A percentile compares a stretch with the other conserved stretches of the same genome.
These are phyloP conservation scores for Neurospora sp. DNA, from an alignment of 495 filamentous ascomycete genomes.

Conservation along the genomic window DNA sequence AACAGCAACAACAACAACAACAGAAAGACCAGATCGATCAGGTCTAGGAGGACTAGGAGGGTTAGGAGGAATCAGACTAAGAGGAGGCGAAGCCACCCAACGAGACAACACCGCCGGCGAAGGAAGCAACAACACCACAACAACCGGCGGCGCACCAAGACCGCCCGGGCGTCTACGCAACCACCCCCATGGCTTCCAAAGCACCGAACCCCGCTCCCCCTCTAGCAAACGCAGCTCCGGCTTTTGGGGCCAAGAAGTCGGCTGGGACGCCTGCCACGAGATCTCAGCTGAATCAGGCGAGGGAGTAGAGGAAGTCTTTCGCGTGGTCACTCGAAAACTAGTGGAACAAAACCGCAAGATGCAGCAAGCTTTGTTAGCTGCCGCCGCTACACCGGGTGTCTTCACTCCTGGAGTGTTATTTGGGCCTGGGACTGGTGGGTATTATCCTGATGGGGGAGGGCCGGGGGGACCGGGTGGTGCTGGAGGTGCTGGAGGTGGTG, in stretches of 20 bases:
- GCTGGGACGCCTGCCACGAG: slow-evolving; percentile 96
- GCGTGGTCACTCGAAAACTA: slow-evolving; percentile 86
- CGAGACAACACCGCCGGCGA: background rate
- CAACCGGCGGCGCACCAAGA: background rate
- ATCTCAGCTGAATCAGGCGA: slow-evolving; percentile 91
- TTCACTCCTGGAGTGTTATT: background rate
- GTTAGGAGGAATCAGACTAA: background rate
- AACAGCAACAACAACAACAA: background rate
- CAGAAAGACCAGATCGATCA: background rate
- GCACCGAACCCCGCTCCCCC: slow-evolving; percentile 47
- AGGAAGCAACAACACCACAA: background rate
- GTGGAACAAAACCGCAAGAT: slow-evolving; percentile 81
- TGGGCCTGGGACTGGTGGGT: background rate
- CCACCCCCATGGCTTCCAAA: background rate
- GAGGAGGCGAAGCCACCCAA: background rate
- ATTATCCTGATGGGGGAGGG: background rate
- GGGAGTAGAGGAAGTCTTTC: slow-evolving; percentile 94
- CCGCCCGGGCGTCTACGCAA: background rate
- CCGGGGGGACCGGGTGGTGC: background rate
- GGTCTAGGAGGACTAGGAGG: background rate
- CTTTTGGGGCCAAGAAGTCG: slow-evolving; percentile 86
- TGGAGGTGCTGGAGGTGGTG: background rate
- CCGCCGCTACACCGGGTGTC: slow-evolving; percentile 26
- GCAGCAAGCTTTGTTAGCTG: slow-evolving; percentile 37
- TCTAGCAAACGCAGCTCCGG: slow-evolving; percentile 71